Evolutionary conservation across 1,284 basidiomycete species (phyloP), one percentile per base, ranked within the genome.

Genomic region (Gastroboletus turbinatus): DNA sequence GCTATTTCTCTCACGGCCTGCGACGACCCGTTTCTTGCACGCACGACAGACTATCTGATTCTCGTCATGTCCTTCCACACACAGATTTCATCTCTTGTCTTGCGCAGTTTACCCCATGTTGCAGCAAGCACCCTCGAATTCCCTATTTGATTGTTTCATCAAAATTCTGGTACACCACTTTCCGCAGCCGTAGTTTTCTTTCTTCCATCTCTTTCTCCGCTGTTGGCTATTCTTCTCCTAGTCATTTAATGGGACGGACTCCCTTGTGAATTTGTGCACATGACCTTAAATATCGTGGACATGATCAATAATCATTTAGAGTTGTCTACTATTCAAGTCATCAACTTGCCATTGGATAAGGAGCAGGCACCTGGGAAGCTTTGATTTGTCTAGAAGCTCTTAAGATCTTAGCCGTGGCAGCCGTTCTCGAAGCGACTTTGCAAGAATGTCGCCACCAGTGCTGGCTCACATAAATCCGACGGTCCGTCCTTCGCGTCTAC

Each of bases 201-300:
- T 56, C 42, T 50, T 47, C 30, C 40, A 19, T 48, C 30, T 47
- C 40, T 32, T 52, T 58, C 32, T 51, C 42, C 46, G 4, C 48
- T 62, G 65, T 69, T 57, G 50, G 56, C 52, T 53, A 53, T 30
- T 60, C 50, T 58, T 46, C 49, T 53, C 29, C 54, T 55, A 49
- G 43, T 56, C 60, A 64, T 67, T 68, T 77, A 76, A 76, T 74
- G 69, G 66, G 69, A 72, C 65, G 61, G 53, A 57, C 58, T 60
- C 56, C 55, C 54, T 62, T 67, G 67, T 67, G 62, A 64, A 68
- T 51, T 53, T 49, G 53, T 65, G 67, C 30, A 45, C 50, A 48
- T 50, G 53, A 62, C 46, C 25, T 58, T 54, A 55, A 63, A 49
- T 63, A 59, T 44, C 46, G 27, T 46, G 55, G 56, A 57, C 55